phyloP scores from a whole-genome alignment of 345 rosid genomes.

The Microcos paniculata region DNA sequence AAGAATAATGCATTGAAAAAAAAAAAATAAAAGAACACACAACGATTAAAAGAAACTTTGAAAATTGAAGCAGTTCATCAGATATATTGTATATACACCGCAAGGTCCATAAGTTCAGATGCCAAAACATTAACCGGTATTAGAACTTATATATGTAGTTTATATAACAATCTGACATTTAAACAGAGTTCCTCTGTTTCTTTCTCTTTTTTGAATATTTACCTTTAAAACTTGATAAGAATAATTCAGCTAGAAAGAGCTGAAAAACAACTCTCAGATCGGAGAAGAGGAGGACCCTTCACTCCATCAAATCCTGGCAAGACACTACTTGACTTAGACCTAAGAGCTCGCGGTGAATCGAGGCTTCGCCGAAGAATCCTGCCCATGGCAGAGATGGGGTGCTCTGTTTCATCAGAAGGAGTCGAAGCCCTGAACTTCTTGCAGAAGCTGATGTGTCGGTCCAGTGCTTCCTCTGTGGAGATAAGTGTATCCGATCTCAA shows the following conservation, averaged over 20 bases:
- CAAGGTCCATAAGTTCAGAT: neutral
- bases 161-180: neutral
- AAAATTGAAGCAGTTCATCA: neutral
- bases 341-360: slow-evolving; percentile 45
- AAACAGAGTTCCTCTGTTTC: slow-evolving; percentile 28
- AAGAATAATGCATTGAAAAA: neutral
- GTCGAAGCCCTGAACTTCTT: slow-evolving; percentile 31
- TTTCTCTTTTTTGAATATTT: slow-evolving; percentile 13
- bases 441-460: slow-evolving; percentile 49
- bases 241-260: slow-evolving; percentile 47
- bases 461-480: slow-evolving; percentile 55
- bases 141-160: neutral
- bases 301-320: slow-evolving; percentile 44
- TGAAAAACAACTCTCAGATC: slow-evolving; percentile 65
- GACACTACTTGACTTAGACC: slow-evolving; percentile 40
- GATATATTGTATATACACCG: slow-evolving; percentile 1
- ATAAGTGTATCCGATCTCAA: slow-evolving; percentile 44
- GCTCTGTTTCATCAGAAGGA: slow-evolving; percentile 42
- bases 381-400: slow-evolving; percentile 65
- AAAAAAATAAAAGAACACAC: neutral
- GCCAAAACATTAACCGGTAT: neutral
- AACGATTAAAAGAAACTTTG: neutral
- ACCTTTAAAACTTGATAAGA: slow-evolving; percentile 18
- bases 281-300: slow-evolving; percentile 33
- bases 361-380: slow-evolving; percentile 57